Percentiles rank a stretch among this genome's conserved stretches.
These are phyloP conservation scores for Talaromyces verruculosus DNA, from an alignment of 2,329 filamentous ascomycete species.

Conservation along the genomic window DNA sequence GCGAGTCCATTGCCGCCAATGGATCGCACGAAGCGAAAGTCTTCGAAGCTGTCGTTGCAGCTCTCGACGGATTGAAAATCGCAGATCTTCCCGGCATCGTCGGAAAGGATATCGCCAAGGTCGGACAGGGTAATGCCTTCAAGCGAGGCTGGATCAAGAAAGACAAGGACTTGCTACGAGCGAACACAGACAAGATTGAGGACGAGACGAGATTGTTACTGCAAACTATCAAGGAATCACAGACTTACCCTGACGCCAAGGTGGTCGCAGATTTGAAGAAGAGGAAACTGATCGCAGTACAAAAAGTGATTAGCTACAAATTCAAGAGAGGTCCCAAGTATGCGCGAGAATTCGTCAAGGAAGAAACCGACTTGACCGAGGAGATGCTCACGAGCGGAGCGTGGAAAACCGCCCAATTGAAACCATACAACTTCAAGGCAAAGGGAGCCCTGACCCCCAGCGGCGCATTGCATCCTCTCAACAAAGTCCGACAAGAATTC, in stretches of 20 bases:
- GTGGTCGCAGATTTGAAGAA: conserved; percentile 80
- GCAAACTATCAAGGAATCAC: conserved; percentile 67
- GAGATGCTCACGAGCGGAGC: conserved; percentile 85
- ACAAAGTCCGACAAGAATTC: conserved; percentile 95
- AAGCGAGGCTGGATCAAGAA: conserved; percentile 70
- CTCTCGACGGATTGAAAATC: conserved; percentile 78
- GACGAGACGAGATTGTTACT: conserved; percentile 78
- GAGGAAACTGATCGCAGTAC: conserved; percentile 79
- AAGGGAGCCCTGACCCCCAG: conserved; percentile 54
- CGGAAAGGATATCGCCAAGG: conserved; percentile 51
- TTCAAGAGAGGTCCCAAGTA: conserved; percentile 85
- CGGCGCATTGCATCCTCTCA: conserved; percentile 62
- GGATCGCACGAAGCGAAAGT: conserved; percentile 82
- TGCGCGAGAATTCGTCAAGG: conserved; percentile 81
- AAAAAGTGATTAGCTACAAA: conserved; percentile 83
- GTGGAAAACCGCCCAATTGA: conserved; percentile 92
- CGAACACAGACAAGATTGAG: conserved; percentile 67
- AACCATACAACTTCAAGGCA: conserved; percentile 76
- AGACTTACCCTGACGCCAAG: conserved; percentile 71
- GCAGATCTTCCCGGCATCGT: conserved; percentile 60
- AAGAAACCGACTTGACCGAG: conserved; percentile 90
- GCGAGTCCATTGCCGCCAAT: conserved; percentile 67
- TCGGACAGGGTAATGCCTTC: conserved; percentile 95
- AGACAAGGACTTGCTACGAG: conserved; percentile 57
- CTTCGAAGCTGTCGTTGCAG: conserved; percentile 69